Conservation (phyloP, 306 rosid genomes). For the Citrullus amarus region DNA sequence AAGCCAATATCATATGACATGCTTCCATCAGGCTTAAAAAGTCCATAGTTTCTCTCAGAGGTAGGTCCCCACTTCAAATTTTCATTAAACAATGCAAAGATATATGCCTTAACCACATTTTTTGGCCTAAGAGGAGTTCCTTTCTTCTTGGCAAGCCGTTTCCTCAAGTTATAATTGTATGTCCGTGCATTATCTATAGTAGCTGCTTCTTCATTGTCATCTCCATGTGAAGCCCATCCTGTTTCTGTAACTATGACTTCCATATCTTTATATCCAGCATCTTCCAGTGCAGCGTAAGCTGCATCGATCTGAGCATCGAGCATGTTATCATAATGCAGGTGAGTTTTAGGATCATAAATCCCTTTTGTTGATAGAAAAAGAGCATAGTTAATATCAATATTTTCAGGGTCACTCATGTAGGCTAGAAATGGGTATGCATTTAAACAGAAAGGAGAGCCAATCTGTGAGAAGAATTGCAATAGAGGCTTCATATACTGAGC, state of each 20-base stretch:
- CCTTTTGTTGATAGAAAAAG: conserved; percentile 64
- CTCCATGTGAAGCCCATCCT: conserved; percentile 90
- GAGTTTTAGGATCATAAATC: conserved; percentile 46
- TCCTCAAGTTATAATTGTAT: conserved; percentile 67
- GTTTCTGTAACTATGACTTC: conserved; percentile 83
- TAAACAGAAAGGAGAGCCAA: conserved; percentile 82
- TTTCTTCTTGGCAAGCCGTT: conserved; percentile 79
- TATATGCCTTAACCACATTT: conserved; percentile 54
- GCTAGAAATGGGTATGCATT: conserved; percentile 81
- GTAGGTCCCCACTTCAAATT: conserved; percentile 43
- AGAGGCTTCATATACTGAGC: conserved; percentile 76
- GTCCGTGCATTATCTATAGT: conserved; percentile 61
- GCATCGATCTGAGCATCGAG: conserved; percentile 98
- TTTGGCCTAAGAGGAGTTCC: conserved; percentile 91
- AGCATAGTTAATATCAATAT: conserved; percentile 76
- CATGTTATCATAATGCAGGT: conserved; percentile 81
- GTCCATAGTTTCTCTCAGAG: conserved; percentile 78
- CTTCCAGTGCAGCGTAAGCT: conserved; percentile 69
- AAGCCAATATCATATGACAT: conserved; percentile 73
- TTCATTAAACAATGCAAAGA: conserved; percentile 82
- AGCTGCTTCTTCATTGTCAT: conserved; percentile 54
- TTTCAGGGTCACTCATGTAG: conserved; percentile 42
- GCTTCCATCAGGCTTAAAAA: conserved; percentile 85
- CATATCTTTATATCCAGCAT: conserved; percentile 63
- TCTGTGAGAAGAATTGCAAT: conserved; percentile 67